Evolutionary conservation across 1,284 basidiomycete genomes (phyloP), one percentile per base, ranked within the genome.

Genomic region (Fomitopsis betulina): DNA sequence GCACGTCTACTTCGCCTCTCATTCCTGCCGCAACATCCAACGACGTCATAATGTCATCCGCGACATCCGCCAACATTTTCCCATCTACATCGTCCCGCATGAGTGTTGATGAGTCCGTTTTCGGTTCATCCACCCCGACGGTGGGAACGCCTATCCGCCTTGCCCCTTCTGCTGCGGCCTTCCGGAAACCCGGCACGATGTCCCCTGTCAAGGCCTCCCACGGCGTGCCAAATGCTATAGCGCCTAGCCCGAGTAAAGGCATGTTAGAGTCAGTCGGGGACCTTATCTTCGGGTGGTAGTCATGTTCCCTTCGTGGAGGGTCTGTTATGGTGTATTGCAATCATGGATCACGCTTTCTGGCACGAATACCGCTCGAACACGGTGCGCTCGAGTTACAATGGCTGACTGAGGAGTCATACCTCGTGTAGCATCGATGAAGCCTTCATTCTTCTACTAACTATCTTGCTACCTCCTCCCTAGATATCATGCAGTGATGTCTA

Each of bases 251-350:
- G n/a, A 77, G 64, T 56, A 89, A 85, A 68, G 78, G 86, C 5
- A 65, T 89, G 62, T 59, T 91, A 3, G 86, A 87, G 12, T 86
- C 88, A 68, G 82, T 90, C 43, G 85, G 85, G n/a, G 87, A 90
- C 74, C 68, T 89, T 62, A 84, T 91, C 54, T 89, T 90, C 70
- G 87, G 87, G 23, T 89, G 86, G 86, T 86, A 82, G 17, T 27
- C 27, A 42, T 21, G 9, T 42, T 12, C 27, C 30, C 30, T 17
- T 50, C 27, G 2, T 27, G 1, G 32, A 33, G 25, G 3, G 19
- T 51, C n/a, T 35, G 7, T 21, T 35, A 32, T 7, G 15, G 25
- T 13, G 19, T 25, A 5, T 25, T 25, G 42, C 42, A 45, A 1
- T 45, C 9, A 45, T 21, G 10, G 23, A 45, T 9, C 40, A 42